These are phyloP conservation scores for Parasarocladium wereldwijsianum DNA, from an alignment of 2,329 filamentous ascomycete genomes.

Conservation along the genomic window DNA sequence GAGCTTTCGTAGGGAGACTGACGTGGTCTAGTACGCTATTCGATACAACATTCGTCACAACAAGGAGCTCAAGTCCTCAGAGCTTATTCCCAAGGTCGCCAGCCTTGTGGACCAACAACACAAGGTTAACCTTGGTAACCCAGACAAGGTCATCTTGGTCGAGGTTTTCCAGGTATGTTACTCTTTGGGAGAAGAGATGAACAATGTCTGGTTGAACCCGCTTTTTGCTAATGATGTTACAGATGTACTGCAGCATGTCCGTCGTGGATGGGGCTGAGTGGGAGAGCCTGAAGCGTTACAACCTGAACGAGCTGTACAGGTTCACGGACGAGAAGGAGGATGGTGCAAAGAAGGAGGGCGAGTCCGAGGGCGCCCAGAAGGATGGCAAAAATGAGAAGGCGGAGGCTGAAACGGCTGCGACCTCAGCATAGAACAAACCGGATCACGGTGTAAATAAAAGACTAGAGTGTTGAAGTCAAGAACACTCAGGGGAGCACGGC, in stretches of 20 bases:
- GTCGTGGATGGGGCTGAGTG: constrained; percentile 58
- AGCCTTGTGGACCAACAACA: constrained; percentile 49
- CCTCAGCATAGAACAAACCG: not conserved
- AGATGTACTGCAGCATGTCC: constrained; percentile 67
- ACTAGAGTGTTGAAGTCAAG: too few relatives aligned
- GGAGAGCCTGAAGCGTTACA: constrained; percentile 62
- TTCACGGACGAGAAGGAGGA: constrained; percentile 9
- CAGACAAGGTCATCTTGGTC: constrained; percentile 66
- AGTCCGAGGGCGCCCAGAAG: constrained; percentile 8
- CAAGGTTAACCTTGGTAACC: constrained; percentile 63
- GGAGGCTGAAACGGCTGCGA: not conserved
- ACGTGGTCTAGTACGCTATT: constrained; percentile 56
- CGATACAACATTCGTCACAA: constrained; percentile 65
- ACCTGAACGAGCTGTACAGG: constrained; percentile 59
- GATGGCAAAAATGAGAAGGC: constrained; percentile 6
- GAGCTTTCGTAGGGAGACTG: not conserved
- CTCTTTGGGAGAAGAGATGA: constrained; percentile 4
- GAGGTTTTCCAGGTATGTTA: constrained; percentile 61
- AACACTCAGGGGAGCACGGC: too few relatives aligned
- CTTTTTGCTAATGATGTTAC: too few relatives aligned
- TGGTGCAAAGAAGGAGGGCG: constrained; percentile 4
- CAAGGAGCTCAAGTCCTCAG: constrained; percentile 49
- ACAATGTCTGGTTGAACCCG: constrained; percentile 5
- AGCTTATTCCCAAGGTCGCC: constrained; percentile 58
- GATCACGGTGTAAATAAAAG: not conserved